A percentile compares a stretch with the other conserved stretches of the same genome.
Conservation (phyloP, 164 flowering plant genomes). For the Kalanchoe fedtschenkoi region DNA sequence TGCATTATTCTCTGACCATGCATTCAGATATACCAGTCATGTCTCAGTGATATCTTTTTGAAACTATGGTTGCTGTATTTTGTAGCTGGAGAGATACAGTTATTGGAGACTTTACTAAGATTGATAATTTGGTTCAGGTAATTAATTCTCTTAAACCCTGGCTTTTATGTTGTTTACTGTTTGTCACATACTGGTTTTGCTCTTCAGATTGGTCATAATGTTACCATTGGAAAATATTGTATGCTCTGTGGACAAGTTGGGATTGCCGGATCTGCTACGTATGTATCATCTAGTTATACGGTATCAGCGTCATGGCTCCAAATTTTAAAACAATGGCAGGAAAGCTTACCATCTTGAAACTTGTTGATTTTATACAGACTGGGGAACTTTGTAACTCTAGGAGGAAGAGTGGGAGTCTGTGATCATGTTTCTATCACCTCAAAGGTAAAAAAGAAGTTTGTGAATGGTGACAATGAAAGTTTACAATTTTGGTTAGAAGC, state of each 20-base stretch:
- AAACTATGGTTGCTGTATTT: constrained; percentile 5
- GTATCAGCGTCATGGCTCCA: neutral
- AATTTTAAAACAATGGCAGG: neutral
- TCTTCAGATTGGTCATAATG: constrained; percentile 88
- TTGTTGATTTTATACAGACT: constrained; percentile 29
- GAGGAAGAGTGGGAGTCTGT: constrained; percentile 77
- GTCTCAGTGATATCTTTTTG: neutral
- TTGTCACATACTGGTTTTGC: neutral
- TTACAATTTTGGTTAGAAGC: neutral
- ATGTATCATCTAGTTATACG: constrained; percentile 16
- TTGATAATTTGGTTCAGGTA: constrained; percentile 94
- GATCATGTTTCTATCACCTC: constrained; percentile 81
- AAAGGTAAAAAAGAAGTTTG: constrained; percentile 38
- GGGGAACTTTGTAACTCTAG: constrained; percentile 73
- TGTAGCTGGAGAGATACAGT: constrained; percentile 96
- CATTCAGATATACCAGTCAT: neutral
- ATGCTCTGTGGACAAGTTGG: constrained; percentile 97
- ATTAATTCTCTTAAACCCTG: constrained; percentile 9
- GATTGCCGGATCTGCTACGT: constrained; percentile 92
- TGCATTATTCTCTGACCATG: neutral
- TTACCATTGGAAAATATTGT: constrained; percentile 64
- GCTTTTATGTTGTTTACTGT: neutral
- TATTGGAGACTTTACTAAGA: constrained; percentile 72
- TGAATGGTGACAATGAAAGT: neutral
- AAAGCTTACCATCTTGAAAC: neutral